Percentiles rank a stretch among this genome's conserved stretches.
These are phyloP conservation scores for Paralagenidium karlingii DNA, from an alignment of 352 stramenopile species.

Conservation along the genomic window DNA sequence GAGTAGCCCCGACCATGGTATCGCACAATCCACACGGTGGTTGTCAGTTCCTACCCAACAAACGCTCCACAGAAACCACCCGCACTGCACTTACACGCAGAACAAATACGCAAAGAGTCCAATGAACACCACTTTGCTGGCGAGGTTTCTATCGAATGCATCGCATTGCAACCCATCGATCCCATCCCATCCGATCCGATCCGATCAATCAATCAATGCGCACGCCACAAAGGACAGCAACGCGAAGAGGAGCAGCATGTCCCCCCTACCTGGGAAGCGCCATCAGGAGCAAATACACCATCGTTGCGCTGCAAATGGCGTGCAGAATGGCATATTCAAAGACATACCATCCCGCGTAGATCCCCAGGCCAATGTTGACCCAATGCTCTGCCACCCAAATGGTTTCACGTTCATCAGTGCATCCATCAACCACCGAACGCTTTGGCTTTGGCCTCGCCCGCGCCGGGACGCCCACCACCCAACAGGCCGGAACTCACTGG, in stretches of 20 bases:
- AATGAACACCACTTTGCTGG: conserved; percentile 46
- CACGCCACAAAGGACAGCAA: too few species aligned
- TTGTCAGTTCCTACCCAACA: conserved; percentile 1
- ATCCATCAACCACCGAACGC: too few species aligned
- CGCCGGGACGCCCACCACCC: too few species aligned
- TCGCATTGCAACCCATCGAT: too few species aligned
- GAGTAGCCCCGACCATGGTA: background rate
- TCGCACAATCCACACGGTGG: background rate
- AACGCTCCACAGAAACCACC: conserved; percentile 2
- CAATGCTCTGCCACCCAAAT: too few species aligned
- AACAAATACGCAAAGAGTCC: too few species aligned
- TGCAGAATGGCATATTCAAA: conserved; percentile 73
- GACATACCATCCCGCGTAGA: conserved; percentile 58
- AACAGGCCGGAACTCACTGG: conserved; percentile 25
- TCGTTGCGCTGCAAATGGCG: conserved; percentile 36
- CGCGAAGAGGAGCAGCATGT: background rate
- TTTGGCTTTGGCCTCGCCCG: too few species aligned
- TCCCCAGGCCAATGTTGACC: too few species aligned
- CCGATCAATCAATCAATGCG: conserved; percentile 1
- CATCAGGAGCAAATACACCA: conserved; percentile 60
- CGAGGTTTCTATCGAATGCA: too few species aligned
- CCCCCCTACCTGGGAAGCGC: conserved; percentile 31
- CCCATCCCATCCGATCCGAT: background rate
- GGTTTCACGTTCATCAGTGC: too few species aligned
- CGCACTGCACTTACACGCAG: too few species aligned